phyloP scores from a whole-genome alignment of 148 eudicot species.

The Chenopodium berlandieri region DNA sequence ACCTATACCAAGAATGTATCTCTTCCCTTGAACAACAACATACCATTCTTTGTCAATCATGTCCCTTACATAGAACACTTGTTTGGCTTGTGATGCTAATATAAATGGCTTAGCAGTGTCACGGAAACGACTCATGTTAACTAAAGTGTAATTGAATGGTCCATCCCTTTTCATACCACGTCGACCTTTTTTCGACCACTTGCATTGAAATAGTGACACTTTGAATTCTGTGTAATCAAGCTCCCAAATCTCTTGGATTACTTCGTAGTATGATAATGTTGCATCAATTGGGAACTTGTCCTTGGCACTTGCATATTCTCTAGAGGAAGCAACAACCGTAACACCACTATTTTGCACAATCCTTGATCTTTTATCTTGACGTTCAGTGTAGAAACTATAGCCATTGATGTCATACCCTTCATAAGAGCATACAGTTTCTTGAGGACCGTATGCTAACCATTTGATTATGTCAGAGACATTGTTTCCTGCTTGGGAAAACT shows the following conservation, averaged over 20 bases:
- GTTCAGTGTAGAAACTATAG: neutral
- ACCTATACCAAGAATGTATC: slow-evolving; percentile 10
- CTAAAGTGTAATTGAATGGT: too few species aligned
- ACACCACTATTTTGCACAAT: neutral
- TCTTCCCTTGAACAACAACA: neutral
- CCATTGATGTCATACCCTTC: neutral
- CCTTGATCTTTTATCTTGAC: neutral
- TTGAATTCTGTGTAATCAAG: too few species aligned
- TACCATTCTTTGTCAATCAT: neutral
- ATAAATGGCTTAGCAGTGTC: too few species aligned
- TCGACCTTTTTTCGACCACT: too few species aligned
- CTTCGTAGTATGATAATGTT: too few species aligned
- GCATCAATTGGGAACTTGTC: neutral
- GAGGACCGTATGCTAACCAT: neutral
- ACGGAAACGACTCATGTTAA: too few species aligned
- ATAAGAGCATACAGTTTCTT: neutral
- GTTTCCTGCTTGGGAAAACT: neutral
- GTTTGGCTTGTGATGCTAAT: too few species aligned
- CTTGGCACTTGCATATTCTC: neutral
- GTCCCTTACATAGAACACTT: too few species aligned
- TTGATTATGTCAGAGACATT: too few species aligned
- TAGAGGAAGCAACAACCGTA: neutral
- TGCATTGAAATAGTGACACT: too few species aligned
- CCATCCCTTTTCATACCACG: too few species aligned
- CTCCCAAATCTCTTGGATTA: too few species aligned